Evolutionary conservation across 2,329 filamentous ascomycete species (phyloP), one percentile per base, ranked within the genome.

Genomic region (Apiospora phragmitis): DNA sequence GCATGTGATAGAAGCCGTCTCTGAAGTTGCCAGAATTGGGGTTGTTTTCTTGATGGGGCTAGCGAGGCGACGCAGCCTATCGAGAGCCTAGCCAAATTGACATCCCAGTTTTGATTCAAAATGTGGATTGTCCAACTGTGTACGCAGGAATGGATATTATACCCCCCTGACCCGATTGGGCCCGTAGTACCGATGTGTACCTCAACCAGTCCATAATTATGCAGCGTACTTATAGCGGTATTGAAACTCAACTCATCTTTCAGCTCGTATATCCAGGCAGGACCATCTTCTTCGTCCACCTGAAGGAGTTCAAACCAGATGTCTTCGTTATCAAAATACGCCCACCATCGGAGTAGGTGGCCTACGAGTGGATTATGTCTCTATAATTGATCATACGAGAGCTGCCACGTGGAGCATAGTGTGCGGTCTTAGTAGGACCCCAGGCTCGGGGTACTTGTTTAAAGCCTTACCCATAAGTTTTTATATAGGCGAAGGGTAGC

Each of bases 401-500:
- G 71, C n/a, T 81, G 69, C 82, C 80, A 84, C 47, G 79, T 83
- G 7, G 79, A 80, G 70, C 78, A 80, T 14, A 84, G 71, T 9
- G 77, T 73, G 35, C 76, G 75, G 75, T 80, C 73, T 72, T 81
- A 76, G 65, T 83, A 82, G 32, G 75, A 73, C 14, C 51, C 51
- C 35, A 59, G 29, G 59, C 73, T 21, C 24, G 78, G 79, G 45
- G 71, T 80, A 16, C 45, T 74, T 69, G 77, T 65, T 3, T 81
- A 78, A n/a, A 83, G 75, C 51, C 71, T 71, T 24, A 72, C 71
- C 84, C 81, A 87, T 66, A 77, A 80, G 47, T 73, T 71, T 49
- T 80, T 66, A 71, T 87, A 86, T 11, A 79, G 67, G 12, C 77
- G 41, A 55, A 85, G 76, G 76, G 74, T 86, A 87, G 49, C 83